Conservation (phyloP, 352 stramenopile genomes). For the Globisporangium orthogonon region DNA sequence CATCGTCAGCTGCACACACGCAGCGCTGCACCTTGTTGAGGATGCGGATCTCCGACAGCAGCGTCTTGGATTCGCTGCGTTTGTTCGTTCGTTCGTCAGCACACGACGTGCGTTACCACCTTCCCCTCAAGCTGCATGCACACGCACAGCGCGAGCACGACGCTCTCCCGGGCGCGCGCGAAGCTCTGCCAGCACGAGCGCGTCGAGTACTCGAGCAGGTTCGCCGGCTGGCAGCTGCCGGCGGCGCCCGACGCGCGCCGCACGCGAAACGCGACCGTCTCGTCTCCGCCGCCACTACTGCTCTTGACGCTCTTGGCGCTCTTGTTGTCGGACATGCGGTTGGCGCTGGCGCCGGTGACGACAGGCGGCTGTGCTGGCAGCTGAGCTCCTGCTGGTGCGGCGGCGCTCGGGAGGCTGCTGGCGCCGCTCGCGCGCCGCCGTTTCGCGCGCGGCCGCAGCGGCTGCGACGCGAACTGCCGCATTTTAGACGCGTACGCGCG, state of each 20-base stretch:
- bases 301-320: not conserved
- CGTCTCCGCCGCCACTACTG: not conserved
- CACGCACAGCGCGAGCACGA: slow-evolving; percentile 49
- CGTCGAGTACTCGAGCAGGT: slow-evolving; percentile 51
- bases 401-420: slow-evolving; percentile 2
- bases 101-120: too few species aligned
- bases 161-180: slow-evolving; percentile 33
- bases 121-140: too few species aligned
- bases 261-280: slow-evolving; percentile 31
- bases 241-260: slow-evolving; percentile 28
- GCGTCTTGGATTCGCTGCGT: slow-evolving; percentile 46
- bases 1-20: not conserved
- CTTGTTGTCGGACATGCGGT: too few species aligned
- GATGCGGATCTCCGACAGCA: slow-evolving; percentile 64
- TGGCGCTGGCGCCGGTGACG: too few species aligned
- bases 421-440: slow-evolving; percentile 7
- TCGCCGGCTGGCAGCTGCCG: slow-evolving; percentile 18
- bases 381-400: too few species aligned
- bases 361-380: not conserved
- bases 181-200: slow-evolving; percentile 60
- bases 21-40: slow-evolving; percentile 47
- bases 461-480: slow-evolving; percentile 13
- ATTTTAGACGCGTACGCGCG: slow-evolving; percentile 5
- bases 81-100: too few species aligned
- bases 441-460: slow-evolving; percentile 10